These are phyloP conservation scores for Candida nemodendra DNA, from an alignment of 805 yeast genomes.

Conservation along the genomic window DNA sequence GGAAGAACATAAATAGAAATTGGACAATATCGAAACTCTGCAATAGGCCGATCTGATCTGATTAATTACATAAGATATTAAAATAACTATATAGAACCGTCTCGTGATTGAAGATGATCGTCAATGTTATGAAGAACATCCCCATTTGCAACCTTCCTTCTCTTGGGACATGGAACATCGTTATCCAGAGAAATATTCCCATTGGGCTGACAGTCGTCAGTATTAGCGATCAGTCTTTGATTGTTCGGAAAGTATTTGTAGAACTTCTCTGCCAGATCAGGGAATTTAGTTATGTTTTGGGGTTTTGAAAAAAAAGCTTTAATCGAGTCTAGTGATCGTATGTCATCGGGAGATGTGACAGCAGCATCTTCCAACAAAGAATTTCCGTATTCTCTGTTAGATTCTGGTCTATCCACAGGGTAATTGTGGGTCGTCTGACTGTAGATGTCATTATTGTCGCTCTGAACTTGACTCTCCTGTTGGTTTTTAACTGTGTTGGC, in stretches of 20 bases:
- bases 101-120: constrained; percentile 6
- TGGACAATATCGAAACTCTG: too few species aligned
- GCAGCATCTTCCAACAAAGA: constrained; percentile 4
- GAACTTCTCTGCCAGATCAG: constrained; percentile 20
- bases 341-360: constrained; percentile 9
- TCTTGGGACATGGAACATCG: constrained; percentile 7
- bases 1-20: too few species aligned
- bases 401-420: neutral
- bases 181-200: too few species aligned
- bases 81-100: too few species aligned
- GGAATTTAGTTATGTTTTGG: constrained; percentile 16
- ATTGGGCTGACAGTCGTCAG: too few species aligned
- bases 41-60: too few species aligned
- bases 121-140: constrained; percentile 8
- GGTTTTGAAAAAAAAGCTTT: constrained; percentile 13
- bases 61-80: too few species aligned
- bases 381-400: too few species aligned
- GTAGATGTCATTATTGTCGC: neutral
- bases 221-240: too few species aligned
- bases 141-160: constrained; percentile 7
- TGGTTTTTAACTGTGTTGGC: constrained; percentile 6
- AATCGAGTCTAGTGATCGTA: constrained; percentile 13
- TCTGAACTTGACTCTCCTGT: constrained; percentile 1
- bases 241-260: constrained; percentile 13
- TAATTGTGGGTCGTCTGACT: constrained; percentile 1